phyloP scores from a whole-genome alignment of 1,284 basidiomycete genomes.

The Heliocybe sulcata region DNA sequence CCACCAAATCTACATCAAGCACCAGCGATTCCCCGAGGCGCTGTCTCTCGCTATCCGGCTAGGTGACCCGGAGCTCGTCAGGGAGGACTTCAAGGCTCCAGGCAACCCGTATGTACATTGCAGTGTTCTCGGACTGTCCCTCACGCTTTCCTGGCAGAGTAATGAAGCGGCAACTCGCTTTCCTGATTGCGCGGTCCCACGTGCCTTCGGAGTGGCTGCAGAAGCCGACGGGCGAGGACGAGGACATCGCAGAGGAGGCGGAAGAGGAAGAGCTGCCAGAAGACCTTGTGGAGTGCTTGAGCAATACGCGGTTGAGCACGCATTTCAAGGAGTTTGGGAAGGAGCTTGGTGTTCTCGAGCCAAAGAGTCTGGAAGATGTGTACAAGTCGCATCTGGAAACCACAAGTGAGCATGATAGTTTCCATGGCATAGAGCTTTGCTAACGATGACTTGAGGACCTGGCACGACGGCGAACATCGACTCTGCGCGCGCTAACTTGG shows the following conservation, averaged over 20 bases:
- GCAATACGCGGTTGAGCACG: constrained; percentile 76
- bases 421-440: not conserved
- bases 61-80: constrained; percentile 76
- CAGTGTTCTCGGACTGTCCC: not conserved
- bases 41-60: constrained; percentile 85
- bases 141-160: constrained; percentile 34
- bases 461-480: constrained; percentile 72
- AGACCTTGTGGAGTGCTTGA: constrained; percentile 80
- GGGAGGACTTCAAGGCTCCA: constrained; percentile 82
- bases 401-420: constrained; percentile 45
- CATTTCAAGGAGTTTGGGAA: constrained; percentile 93
- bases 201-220: constrained; percentile 90
- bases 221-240: constrained; percentile 41
- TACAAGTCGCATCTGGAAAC: constrained; percentile 97
- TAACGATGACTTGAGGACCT: constrained; percentile 32
- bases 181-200: constrained; percentile 89
- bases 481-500: constrained; percentile 91
- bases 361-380: constrained; percentile 93
- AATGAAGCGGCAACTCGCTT: constrained; percentile 96
- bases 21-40: constrained; percentile 89
- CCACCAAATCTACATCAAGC: constrained; percentile 85
- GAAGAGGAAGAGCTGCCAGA: constrained; percentile 64
- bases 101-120: constrained; percentile 64
- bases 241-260: constrained; percentile 46
- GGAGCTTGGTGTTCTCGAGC: constrained; percentile 87